Percentiles rank a stretch among this genome's conserved stretches.
Conservation (phyloP, 352 stramenopile species). For the Pythium utonaiense region DNA sequence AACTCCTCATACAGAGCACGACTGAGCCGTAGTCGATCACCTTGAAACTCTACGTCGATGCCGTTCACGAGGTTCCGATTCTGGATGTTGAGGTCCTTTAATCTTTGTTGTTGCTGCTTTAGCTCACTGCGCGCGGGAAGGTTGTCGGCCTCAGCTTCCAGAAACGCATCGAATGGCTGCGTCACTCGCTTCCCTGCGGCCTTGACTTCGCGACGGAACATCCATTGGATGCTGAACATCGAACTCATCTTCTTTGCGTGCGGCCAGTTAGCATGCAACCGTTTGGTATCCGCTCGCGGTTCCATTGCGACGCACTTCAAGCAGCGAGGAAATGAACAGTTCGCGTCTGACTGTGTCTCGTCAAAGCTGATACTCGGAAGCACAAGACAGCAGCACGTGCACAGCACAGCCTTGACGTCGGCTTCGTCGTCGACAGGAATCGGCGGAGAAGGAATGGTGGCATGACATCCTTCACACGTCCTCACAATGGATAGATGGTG, state of each 20-base stretch:
- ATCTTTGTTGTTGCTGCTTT: neutral
- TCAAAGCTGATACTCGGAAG: neutral
- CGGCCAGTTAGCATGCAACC: neutral
- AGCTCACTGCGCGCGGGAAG: neutral
- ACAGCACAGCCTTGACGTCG: neutral
- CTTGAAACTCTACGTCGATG: neutral
- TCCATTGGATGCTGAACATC: neutral
- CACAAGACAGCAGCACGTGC: neutral
- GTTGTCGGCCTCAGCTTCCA: neutral
- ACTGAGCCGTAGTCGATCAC: neutral
- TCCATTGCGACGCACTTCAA: neutral
- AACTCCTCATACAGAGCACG: neutral
- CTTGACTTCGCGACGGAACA: neutral
- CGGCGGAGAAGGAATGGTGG: neutral
- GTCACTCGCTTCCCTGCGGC: neutral
- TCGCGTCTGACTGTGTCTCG: neutral
- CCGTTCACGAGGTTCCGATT: neutral
- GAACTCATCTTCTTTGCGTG: neutral
- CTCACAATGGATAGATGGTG: neutral
- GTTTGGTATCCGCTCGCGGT: neutral
- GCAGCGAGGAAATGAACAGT: neutral
- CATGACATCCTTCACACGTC: neutral
- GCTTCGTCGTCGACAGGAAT: neutral
- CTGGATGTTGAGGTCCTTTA: neutral
- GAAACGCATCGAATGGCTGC: neutral